These are phyloP conservation scores for Salix suchowensis DNA, from an alignment of 345 rosid species.

Conservation along the genomic window DNA sequence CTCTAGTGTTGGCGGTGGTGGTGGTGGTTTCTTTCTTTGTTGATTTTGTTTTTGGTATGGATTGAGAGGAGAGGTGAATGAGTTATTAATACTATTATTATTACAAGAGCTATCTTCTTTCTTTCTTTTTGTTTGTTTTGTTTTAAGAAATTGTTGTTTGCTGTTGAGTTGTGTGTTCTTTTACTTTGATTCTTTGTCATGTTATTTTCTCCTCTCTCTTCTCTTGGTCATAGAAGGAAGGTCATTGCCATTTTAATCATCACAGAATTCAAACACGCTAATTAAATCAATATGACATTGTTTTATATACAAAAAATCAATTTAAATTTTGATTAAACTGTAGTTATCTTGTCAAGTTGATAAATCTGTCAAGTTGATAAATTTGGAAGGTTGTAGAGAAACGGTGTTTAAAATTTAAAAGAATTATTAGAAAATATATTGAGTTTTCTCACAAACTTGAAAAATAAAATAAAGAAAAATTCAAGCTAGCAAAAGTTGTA, in stretches of 20 bases:
- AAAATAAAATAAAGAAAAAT: no score
- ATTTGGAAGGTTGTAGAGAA: no score
- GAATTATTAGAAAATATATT: no score
- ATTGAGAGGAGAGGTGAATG: not conserved
- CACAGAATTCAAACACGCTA: not conserved
- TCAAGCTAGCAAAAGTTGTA: no score
- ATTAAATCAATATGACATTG: no score
- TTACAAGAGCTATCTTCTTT: not conserved
- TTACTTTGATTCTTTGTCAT: not conserved
- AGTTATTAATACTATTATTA: not conserved
- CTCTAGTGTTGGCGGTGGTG: not conserved
- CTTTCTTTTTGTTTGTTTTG: not conserved
- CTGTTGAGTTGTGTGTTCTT: not conserved
- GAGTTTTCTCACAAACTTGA: no score
- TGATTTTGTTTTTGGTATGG: not conserved
- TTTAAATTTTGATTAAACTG: no score
- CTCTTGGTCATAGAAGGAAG: not conserved
- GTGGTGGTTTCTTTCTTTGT: not conserved
- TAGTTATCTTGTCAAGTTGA: no score
- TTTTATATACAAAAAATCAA: no score
- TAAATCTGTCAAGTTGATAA: no score
- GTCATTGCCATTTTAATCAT: not conserved
- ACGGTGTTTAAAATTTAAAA: no score
- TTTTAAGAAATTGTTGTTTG: not conserved
- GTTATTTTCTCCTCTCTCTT: not conserved